Evolutionary conservation across 345 rosid genomes (phyloP), one percentile per base, ranked within the genome.

Genomic region (Clausena lansium): DNA sequence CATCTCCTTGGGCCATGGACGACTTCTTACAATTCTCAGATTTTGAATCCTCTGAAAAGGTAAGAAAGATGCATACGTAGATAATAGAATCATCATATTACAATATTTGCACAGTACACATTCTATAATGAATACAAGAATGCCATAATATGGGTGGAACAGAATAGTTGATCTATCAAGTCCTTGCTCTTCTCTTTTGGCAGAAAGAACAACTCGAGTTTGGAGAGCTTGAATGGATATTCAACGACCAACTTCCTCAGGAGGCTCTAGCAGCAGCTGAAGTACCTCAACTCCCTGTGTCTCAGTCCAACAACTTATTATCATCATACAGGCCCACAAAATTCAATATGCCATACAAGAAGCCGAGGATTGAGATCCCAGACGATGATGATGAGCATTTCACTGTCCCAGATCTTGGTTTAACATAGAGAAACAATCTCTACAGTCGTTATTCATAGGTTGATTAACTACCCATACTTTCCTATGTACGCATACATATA

Each of bases 321-420:
- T 79, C 78, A 72, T 76, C 92, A 14, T 78, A 77, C 82, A 86
- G 85, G 80, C 85, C 92, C 5, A 72, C 84, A 84, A 93, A 88
- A 74, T 83, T 81, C 39, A 82, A 66, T 78, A 78, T 84, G 81
- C 81, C 97, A 1, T 62, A 85, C 74, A 95, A 95, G 94, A 95
- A 92, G 82, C 92, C 95, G 8, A 88, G 98, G 83, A 75, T 89
- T 20, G 95, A 91, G 76, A 62, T 87, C 65, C 70, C 78, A 7
- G 87, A 84, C 1, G 91, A 90, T 7, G 91, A 91, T 0, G 95
- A 91, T 6, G 98, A 95, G 85, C 85, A 78, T 85, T 95, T 90
- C 84, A 90, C 91, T 4, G 99, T 95, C 66, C 99, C 99, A 8
- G 94, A 95, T 82, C 93, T 95, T 24, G 97, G 98, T 27, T 91